A percentile compares a stretch with the other conserved stretches of the same genome.
phyloP scores from a whole-genome alignment of 2,329 filamentous ascomycete species.

The Volutella citrinella region DNA sequence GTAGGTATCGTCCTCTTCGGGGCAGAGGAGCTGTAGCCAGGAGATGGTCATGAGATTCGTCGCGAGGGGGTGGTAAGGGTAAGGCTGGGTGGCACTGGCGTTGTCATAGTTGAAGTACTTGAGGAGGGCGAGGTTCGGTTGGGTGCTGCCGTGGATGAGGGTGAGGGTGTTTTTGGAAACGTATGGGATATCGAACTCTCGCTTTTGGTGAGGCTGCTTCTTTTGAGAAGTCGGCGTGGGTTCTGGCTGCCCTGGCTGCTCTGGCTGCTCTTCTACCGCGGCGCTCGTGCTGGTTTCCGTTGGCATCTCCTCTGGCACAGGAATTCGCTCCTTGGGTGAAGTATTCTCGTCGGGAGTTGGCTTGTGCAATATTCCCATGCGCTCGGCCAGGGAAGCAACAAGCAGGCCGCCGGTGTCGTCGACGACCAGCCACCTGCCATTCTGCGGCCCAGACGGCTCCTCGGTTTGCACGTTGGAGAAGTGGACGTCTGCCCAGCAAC shows the following conservation, averaged over 20 bases:
- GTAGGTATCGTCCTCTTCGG: conserved; percentile 72
- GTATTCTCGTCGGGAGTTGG: too few species aligned
- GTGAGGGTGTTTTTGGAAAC: conserved; percentile 74
- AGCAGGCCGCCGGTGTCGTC: conserved; percentile 85
- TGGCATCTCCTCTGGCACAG: conserved; percentile 2
- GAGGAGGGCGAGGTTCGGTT: conserved; percentile 83
- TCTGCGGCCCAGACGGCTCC: conserved; percentile 24
- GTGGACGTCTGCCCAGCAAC: conserved; percentile 89
- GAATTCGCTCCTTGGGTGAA: conserved; percentile 23
- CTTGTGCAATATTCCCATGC: conserved; percentile 75
- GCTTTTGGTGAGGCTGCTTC: conserved; percentile 28
- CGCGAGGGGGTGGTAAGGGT: conserved; percentile 72
- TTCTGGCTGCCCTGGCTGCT: conserved; percentile 6
- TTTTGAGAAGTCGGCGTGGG: conserved; percentile 19
- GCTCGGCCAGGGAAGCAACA: conserved; percentile 80
- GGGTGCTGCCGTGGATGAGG: conserved; percentile 74
- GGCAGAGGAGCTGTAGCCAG: conserved; percentile 87
- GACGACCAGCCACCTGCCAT: conserved; percentile 70
- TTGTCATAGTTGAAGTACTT: conserved; percentile 87
- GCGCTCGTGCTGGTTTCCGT: conserved; percentile 1
- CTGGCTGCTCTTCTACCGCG: conserved; percentile 8
- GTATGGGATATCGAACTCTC: conserved; percentile 62
- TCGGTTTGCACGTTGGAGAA: conserved; percentile 40
- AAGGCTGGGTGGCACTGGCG: conserved; percentile 55
- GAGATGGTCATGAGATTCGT: conserved; percentile 79